Percentiles rank a stretch among this genome's conserved stretches.
These are phyloP conservation scores for Urostyla sp. DNA, from an alignment of 73 alveolate species.

Conservation along the genomic window DNA sequence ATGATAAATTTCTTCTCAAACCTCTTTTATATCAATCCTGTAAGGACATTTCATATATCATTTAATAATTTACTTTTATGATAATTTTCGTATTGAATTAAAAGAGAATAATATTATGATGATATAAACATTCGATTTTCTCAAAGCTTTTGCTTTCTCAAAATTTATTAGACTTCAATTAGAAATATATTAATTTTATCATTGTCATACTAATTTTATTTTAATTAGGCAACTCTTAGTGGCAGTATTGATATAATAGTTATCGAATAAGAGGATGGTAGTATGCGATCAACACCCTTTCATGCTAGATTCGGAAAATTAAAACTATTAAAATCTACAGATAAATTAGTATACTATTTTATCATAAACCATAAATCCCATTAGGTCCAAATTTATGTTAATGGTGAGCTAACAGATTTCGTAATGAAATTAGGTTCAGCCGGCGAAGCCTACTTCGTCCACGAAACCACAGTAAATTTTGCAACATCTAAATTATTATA, in stretches of 20 bases:
- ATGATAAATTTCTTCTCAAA: too few species aligned
- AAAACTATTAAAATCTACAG: slow-evolving; percentile 84
- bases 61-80: background rate
- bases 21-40: background rate
- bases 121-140: background rate
- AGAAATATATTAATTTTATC: slow-evolving; percentile 68
- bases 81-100: background rate
- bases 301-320: slow-evolving; percentile 94
- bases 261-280: slow-evolving; percentile 87
- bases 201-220: background rate
- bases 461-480: background rate
- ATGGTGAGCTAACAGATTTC: slow-evolving; percentile 80
- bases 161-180: slow-evolving; percentile 40
- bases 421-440: slow-evolving; percentile 90
- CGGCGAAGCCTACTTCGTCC: slow-evolving; percentile 94
- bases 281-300: slow-evolving; percentile 88
- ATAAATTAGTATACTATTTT: slow-evolving; percentile 64
- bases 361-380: background rate
- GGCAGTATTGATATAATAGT: slow-evolving; percentile 97
- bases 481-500: background rate
- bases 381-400: slow-evolving; percentile 75
- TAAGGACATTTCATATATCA: background rate
- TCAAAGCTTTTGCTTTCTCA: slow-evolving; percentile 49
- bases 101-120: background rate
- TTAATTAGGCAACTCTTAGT: slow-evolving; percentile 82